Conservation (phyloP, 345 rosid species). For the Brassica nigra region DNA sequence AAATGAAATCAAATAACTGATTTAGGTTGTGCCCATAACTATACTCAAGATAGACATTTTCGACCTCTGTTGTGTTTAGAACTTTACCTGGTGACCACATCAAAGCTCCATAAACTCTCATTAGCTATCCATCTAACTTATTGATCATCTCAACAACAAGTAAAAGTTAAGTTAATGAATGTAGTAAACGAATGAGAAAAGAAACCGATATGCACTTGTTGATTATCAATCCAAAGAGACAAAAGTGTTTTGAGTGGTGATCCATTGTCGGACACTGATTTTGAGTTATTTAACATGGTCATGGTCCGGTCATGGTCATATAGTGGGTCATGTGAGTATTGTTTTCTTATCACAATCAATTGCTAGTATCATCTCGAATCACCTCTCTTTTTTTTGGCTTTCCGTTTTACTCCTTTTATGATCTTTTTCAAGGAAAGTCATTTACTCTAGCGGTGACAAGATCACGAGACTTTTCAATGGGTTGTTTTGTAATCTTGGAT, state of each 20-base stretch:
- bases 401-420: neutral
- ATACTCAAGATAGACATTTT: neutral
- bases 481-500: neutral
- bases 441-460: neutral
- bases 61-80: neutral
- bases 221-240: constrained; percentile 13
- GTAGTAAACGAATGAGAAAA: neutral
- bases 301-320: constrained; percentile 1
- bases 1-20: neutral
- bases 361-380: neutral
- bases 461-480: neutral
- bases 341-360: neutral
- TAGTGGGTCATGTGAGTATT: constrained; percentile 30
- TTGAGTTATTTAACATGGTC: constrained; percentile 27
- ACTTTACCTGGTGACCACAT: neutral
- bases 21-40: neutral
- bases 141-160: neutral
- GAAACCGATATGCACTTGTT: neutral
- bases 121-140: neutral
- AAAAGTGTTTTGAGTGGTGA: constrained; percentile 8
- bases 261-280: constrained; percentile 27
- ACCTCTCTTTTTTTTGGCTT: neutral
- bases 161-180: neutral
- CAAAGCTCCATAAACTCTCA: neutral
- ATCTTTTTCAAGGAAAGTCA: neutral